A percentile compares a stretch with the other conserved stretches of the same genome.
phyloP scores from a whole-genome alignment of 2,329 filamentous ascomycete genomes.

The Metarhizium sp. region DNA sequence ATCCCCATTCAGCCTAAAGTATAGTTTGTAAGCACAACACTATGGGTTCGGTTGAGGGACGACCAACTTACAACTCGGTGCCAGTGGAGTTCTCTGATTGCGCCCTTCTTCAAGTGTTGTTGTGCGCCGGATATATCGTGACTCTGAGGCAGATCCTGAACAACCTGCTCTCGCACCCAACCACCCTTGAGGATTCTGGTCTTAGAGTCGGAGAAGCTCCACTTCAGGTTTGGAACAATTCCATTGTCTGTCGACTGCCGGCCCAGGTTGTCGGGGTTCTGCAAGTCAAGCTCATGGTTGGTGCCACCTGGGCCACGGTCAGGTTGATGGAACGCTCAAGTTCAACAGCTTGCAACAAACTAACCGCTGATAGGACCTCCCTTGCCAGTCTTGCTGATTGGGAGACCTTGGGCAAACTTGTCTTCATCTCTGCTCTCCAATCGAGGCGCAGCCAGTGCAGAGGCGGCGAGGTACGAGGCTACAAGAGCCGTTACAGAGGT shows the following conservation, averaged over 20 bases:
- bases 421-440: slow-evolving; percentile 13
- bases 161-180: slow-evolving; percentile 57
- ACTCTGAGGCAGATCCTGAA: slow-evolving; percentile 56
- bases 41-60: neutral
- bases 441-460: slow-evolving; percentile 12
- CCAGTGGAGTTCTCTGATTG: slow-evolving; percentile 59
- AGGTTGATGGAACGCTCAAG: slow-evolving; percentile 31
- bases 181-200: slow-evolving; percentile 53
- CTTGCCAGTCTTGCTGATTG: slow-evolving; percentile 46
- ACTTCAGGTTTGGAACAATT: slow-evolving; percentile 56
- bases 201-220: slow-evolving; percentile 61
- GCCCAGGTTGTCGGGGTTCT: slow-evolving; percentile 56
- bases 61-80: slow-evolving; percentile 47
- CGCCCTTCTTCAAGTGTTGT: slow-evolving; percentile 58
- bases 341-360: slow-evolving; percentile 21
- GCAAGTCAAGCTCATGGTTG: slow-evolving; percentile 48
- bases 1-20: slow-evolving; percentile 58
- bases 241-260: slow-evolving; percentile 53
- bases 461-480: slow-evolving; percentile 6
- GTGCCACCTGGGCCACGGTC: slow-evolving; percentile 43
- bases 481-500: slow-evolving; percentile 2
- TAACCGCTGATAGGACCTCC: slow-evolving; percentile 49
- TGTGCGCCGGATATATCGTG: slow-evolving; percentile 59
- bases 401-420: slow-evolving; percentile 41
- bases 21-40: neutral